Evolutionary conservation across 495 filamentous ascomycete genomes (phyloP).

Genomic region (Tuber indicum): DNA sequence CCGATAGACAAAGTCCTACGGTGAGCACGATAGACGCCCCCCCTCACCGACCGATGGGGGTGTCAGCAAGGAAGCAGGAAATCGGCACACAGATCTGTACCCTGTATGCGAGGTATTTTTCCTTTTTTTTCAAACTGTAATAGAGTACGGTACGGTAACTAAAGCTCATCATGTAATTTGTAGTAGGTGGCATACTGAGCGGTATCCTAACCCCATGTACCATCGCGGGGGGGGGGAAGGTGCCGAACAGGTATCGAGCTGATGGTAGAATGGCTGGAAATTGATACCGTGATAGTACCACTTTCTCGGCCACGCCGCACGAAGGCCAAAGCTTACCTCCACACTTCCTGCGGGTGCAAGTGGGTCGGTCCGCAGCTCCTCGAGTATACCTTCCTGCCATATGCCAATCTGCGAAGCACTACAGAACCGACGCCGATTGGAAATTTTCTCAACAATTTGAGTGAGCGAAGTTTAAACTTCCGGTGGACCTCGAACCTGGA

Average conservation of each 20-base stretch:
- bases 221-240: not conserved
- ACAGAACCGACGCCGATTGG: not conserved
- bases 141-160: not conserved
- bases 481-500: not conserved
- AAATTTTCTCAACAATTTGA: not conserved
- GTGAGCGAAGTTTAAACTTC: not conserved
- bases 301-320: not conserved
- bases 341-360: not conserved
- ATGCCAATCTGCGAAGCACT: not conserved
- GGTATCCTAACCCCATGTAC: not conserved
- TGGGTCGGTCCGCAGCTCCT: not conserved
- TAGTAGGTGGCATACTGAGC: not conserved
- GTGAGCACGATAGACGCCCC: not conserved
- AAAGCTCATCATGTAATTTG: not conserved
- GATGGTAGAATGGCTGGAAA: not conserved
- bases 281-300: not conserved
- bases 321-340: not conserved
- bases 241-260: not conserved
- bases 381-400: not conserved
- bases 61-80: not conserved
- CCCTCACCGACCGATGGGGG: not conserved
- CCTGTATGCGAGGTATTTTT: not conserved
- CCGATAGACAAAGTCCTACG: not conserved
- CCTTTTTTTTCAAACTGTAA: not conserved
- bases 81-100: not conserved